phyloP scores from a whole-genome alignment of 208 protist species.

The Acanthamoeba castellanii region DNA sequence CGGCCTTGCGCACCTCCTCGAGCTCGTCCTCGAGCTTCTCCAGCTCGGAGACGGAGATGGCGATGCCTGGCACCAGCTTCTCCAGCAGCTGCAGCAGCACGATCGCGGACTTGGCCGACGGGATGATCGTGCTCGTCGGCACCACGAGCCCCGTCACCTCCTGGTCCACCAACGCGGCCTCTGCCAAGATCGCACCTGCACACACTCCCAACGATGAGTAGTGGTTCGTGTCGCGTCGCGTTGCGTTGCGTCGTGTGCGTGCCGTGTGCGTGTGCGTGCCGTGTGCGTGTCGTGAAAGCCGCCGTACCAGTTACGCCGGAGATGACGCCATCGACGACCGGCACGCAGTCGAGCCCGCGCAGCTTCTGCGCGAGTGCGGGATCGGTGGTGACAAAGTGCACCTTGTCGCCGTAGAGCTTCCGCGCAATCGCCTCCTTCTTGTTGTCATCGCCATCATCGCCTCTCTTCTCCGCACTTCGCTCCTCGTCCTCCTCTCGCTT shows the following conservation, averaged over 20 bases:
- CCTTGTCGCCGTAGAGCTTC: conserved; percentile 44
- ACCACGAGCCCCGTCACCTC: conserved; percentile 24
- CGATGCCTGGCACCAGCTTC: conserved; percentile 2
- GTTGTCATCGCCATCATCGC: neutral
- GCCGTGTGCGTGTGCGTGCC: too few species aligned
- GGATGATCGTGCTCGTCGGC: conserved; percentile 47
- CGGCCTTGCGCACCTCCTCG: conserved; percentile 2
- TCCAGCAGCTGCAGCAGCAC: conserved; percentile 11
- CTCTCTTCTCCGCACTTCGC: neutral
- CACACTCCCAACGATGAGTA: neutral
- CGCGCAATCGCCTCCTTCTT: neutral
- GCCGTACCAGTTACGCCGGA: neutral
- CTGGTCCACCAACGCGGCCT: conserved; percentile 17
- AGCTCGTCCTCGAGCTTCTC: conserved; percentile 58
- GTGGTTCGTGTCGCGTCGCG: neutral
- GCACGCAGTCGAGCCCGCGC: neutral
- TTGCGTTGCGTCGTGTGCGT: too few species aligned
- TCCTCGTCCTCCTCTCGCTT: neutral
- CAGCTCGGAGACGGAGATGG: conserved; percentile 23
- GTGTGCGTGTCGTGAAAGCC: too few species aligned
- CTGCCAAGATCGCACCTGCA: neutral
- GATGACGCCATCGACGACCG: conserved; percentile 37
- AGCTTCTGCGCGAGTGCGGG: conserved; percentile 17
- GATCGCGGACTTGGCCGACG: conserved; percentile 5
- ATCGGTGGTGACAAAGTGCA: conserved; percentile 31